These are phyloP conservation scores for Colletotrichum cereale DNA, from an alignment of 2,329 filamentous ascomycete genomes.

Conservation along the genomic window DNA sequence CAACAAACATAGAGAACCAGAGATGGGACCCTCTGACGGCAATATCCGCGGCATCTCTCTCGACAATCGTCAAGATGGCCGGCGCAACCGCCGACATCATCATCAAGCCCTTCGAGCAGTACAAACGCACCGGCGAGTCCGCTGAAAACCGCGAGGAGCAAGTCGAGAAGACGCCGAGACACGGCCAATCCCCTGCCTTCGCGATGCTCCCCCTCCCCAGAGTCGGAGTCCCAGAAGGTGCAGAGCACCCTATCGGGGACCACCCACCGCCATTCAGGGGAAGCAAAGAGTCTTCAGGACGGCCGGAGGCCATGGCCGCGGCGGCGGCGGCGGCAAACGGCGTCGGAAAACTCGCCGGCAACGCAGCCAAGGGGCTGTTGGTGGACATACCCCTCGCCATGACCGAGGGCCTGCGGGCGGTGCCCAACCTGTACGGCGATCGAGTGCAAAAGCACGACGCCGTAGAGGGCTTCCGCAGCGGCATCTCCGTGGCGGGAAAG, in stretches of 20 bases:
- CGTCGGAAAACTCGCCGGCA: conserved; percentile 67
- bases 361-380: conserved; percentile 72
- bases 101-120: conserved; percentile 29
- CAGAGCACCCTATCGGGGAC: neutral
- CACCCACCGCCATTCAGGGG: conserved; percentile 11
- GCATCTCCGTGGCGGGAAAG: conserved; percentile 38
- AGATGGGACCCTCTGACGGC: conserved; percentile 41
- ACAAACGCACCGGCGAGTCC: conserved; percentile 27
- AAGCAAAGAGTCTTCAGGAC: conserved; percentile 7
- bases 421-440: conserved; percentile 41
- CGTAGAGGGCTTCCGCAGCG: conserved; percentile 38
- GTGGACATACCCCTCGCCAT: conserved; percentile 41
- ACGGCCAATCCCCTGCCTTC: conserved; percentile 23
- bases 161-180: conserved; percentile 4
- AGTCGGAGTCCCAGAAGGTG: conserved; percentile 16
- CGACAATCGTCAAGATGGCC: conserved; percentile 34
- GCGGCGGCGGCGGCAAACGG: conserved; percentile 54
- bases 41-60: conserved; percentile 38
- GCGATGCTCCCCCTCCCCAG: conserved; percentile 35
- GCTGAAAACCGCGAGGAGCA: neutral
- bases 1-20: conserved; percentile 36
- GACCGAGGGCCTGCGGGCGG: conserved; percentile 41
- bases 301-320: conserved; percentile 38
- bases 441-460: conserved; percentile 34
- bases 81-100: conserved; percentile 35